Evolutionary conservation across 2,329 filamentous ascomycete species (phyloP), one percentile per base, ranked within the genome.

Genomic region (Exophiala sp.): DNA sequence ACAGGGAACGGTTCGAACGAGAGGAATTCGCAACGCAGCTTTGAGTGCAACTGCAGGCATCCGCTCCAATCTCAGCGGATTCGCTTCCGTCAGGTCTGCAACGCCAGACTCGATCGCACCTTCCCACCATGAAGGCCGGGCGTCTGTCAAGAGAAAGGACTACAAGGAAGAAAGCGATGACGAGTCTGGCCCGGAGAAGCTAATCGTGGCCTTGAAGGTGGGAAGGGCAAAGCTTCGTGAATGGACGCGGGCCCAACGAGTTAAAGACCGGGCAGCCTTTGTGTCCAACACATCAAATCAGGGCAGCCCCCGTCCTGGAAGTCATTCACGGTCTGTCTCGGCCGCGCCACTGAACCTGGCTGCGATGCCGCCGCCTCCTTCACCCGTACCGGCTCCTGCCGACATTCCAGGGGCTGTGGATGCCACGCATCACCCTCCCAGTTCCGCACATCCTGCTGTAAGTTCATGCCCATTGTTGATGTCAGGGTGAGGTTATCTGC

Each of bases 1-100:
- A 55, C 74, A 74, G 58, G 88, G 88, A 39, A 95, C 90, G 1
- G 84, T 89, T 30, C 80, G 91, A 56, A 95, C 89, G 7, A 80
- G 91, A 65, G 85, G 85, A 42, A 89, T 96, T 80, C 83, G 91
- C 49, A 89, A 88, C 46, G 91, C 91, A 13, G 91, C 91, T 13
- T 84, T 83, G 21, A 86, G 85, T 37, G 91, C 91, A 3, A 86
- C 91, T 64, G 87, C 88, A 57, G 85, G 90, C 48, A 91, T 97
- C 81, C 73, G 79, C 56, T 84, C 84, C 29, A 85, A 87, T 57
- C 71, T 77, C 48, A 65, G 88, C 43, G 82, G 83, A 43, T 44
- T 63, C 45, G 74, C 73, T n/a, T 57, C 53, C n/a, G 53, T 48
- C 11, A 83, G 93, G 53, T 96, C 91, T 24, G 87, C 90, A 65